Evolutionary conservation across 2,329 filamentous ascomycete species (phyloP), one percentile per base, ranked within the genome.

Genomic region (Sordariomycetes sp.): DNA sequence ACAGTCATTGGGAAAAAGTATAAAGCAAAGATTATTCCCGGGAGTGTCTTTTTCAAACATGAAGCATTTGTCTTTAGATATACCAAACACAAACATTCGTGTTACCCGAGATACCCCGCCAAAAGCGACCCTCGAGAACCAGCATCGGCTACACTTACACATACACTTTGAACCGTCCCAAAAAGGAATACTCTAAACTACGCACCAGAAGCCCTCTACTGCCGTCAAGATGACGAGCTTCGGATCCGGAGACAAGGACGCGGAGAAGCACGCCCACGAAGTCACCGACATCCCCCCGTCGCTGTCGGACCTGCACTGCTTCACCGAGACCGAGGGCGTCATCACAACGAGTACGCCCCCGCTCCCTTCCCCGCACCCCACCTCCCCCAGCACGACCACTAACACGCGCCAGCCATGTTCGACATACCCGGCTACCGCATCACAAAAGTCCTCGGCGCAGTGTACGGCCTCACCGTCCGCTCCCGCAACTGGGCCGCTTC

Each of bases 371-470:
- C 36, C n/a, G 6, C 28, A 17, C 7, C 10, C 35, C 39, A 55
- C 15, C 6, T 55, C n/a, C 58, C 55, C 54, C 6, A 50, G 15
- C 13, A 32, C 5, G 28, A 20, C 39, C 34, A 28, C 57, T 59
- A 45, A 58, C 52, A 51, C 8, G 3, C 20, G 10, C 25, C 39
- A 72, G 70, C 81, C 56, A 84, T 83, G 80, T 81, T 79, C 67
- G 80, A 84, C 63, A 68, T 85, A 24, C 81, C 81, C 0, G 80
- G 80, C 8, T 84, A 84, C 67, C 78, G 76, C 60, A 71, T 84
- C 53, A 74, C 77, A 42, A 73, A 72, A 56, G 76, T 82, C 1
- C 74, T 85, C 6, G 81, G 81, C 57, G 76, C 79, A 8, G 76
- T 81, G 34, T 81, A 79, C 67, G 79, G 79, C 10, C 71, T 81